These are phyloP conservation scores for Rhynchospora tenuis DNA, from an alignment of 176 grass and related monocot species.

Conservation along the genomic window DNA sequence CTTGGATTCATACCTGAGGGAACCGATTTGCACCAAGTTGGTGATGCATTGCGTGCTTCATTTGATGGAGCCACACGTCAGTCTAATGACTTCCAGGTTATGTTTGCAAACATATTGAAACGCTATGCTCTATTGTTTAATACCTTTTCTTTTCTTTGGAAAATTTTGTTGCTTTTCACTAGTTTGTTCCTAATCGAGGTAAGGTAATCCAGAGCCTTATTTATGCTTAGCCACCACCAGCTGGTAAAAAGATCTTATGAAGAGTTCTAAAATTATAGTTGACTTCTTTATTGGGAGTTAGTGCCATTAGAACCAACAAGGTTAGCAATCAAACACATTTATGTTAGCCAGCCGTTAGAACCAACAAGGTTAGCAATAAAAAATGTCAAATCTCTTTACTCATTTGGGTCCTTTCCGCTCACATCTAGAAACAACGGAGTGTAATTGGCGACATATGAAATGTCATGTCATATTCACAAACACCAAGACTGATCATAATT, in stretches of 20 bases:
- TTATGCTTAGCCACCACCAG: not conserved
- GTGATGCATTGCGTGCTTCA: conserved; percentile 46
- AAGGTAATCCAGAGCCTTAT: not conserved
- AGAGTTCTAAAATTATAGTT: not conserved
- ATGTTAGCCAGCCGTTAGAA: not conserved
- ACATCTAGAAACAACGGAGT: too few species aligned
- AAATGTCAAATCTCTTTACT: not conserved
- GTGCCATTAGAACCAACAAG: not conserved
- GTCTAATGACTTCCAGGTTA: conserved; percentile 93
- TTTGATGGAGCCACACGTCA: conserved; percentile 65
- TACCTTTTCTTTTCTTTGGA: not conserved
- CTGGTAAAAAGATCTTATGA: not conserved
- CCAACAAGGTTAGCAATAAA: not conserved
- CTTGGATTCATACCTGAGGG: conserved; percentile 92
- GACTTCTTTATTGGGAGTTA: not conserved
- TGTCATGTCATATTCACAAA: not conserved
- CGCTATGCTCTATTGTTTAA: not conserved
- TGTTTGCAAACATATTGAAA: conserved; percentile 5
- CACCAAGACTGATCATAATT: not conserved
- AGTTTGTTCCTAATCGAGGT: not conserved
- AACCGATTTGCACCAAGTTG: conserved; percentile 71
- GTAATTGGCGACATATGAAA: too few species aligned
- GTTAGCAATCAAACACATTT: not conserved
- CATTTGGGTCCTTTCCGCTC: not conserved
- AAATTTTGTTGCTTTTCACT: not conserved